A percentile compares a stretch with the other conserved stretches of the same genome.
These are phyloP conservation scores for Aspergillus tubingensis DNA, from an alignment of 2,329 filamentous ascomycete genomes.

Conservation along the genomic window DNA sequence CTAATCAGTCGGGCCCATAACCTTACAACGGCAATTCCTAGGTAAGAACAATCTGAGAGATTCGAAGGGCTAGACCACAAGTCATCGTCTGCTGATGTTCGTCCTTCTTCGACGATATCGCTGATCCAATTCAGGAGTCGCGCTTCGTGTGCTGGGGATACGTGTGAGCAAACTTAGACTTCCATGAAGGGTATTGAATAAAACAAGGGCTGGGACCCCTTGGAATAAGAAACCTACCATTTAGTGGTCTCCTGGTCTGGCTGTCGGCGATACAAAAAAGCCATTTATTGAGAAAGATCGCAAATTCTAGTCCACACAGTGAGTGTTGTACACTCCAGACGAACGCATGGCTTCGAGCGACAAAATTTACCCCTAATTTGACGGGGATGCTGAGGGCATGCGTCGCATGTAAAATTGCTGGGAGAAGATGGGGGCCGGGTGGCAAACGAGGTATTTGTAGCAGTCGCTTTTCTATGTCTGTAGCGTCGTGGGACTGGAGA, in stretches of 20 bases:
- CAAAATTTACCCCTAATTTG: slow-evolving; percentile 25
- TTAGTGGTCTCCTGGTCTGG: slow-evolving; percentile 6
- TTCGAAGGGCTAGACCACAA: background rate
- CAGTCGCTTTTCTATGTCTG: slow-evolving; percentile 40
- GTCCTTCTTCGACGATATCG: slow-evolving; percentile 26
- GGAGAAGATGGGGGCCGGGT: slow-evolving; percentile 55
- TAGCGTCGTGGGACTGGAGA: slow-evolving; percentile 63
- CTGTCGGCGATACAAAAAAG: slow-evolving; percentile 15
- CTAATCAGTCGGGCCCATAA: slow-evolving; percentile 27
- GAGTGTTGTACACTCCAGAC: slow-evolving; percentile 30
- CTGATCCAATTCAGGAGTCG: slow-evolving; percentile 21
- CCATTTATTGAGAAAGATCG: slow-evolving; percentile 28
- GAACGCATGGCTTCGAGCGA: slow-evolving; percentile 23
- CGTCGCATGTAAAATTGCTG: slow-evolving; percentile 66
- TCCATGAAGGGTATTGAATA: rapidly evolving
- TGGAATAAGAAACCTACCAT: slow-evolving; percentile 7
- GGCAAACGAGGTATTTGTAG: slow-evolving; percentile 56
- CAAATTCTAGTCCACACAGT: slow-evolving; percentile 29
- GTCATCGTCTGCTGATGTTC: slow-evolving; percentile 20
- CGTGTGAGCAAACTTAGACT: background rate
- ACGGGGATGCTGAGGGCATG: slow-evolving; percentile 64
- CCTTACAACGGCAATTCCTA: slow-evolving; percentile 19
- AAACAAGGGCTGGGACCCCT: background rate
- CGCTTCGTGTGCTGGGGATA: slow-evolving; percentile 16
- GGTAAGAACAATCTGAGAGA: slow-evolving; percentile 13